phyloP scores from a whole-genome alignment of 148 eudicot species.

The Bassia scoparia region DNA sequence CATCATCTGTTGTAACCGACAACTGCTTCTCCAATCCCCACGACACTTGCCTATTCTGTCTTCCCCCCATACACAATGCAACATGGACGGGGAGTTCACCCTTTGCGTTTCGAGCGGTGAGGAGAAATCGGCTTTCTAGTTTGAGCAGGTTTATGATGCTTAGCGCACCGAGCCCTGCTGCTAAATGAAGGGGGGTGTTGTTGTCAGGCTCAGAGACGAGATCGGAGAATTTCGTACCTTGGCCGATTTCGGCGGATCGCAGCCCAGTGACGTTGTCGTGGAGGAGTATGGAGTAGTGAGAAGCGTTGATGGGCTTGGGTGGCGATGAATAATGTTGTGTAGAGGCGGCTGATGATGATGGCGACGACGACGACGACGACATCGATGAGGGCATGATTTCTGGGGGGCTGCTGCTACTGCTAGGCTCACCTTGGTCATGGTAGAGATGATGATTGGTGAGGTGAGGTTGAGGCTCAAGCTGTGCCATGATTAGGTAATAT shows the following conservation, averaged over 20 bases:
- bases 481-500: too few species aligned
- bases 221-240: not conserved
- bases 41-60: too few species aligned
- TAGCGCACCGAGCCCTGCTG: not conserved
- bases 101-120: not conserved
- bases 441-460: not conserved
- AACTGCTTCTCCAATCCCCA: too few species aligned
- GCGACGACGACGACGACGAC: not conserved
- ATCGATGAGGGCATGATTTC: not conserved
- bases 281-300: conserved; percentile 14
- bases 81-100: conserved; percentile 32
- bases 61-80: too few species aligned
- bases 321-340: not conserved
- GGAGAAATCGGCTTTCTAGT: not conserved
- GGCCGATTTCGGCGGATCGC: not conserved
- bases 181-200: conserved; percentile 23
- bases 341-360: not conserved
- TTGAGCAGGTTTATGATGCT: not conserved
- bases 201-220: not conserved
- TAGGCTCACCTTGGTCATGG: not conserved
- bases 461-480: not conserved
- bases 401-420: not conserved
- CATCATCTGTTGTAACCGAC: too few species aligned
- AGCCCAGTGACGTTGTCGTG: not conserved
- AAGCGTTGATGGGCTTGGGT: conserved; percentile 7